Evolutionary conservation across 139 green algal species (phyloP), one percentile per base, ranked within the genome.

Genomic region (Closterium sp.): DNA sequence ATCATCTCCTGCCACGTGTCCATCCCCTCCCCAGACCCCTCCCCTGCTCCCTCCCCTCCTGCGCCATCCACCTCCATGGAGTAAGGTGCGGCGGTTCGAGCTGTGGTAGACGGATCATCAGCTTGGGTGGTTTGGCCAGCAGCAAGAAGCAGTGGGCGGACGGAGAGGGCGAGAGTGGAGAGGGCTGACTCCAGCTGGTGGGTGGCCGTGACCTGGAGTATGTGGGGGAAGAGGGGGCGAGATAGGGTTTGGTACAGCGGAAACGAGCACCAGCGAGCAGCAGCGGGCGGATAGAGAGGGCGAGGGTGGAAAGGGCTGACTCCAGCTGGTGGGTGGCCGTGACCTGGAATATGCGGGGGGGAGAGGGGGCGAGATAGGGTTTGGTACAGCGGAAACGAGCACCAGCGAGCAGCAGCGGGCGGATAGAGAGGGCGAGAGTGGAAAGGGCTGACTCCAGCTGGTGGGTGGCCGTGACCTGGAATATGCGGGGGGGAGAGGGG

Each of bases 381-480:
- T n/a, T n/a, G n/a, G n/a, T n/a, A n/a, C n/a, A n/a, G n/a, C n/a
- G n/a, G n/a, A n/a, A n/a, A n/a, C n/a, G n/a, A n/a, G n/a, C 69
- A 85, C 97, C 83, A 33, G 94, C 94, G 21, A 98, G 91, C 90
- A 99, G 94, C 95, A 99, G 89, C 1, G 97, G 96, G 9, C 97
- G 93, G 34, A 97, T 92, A 87, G 96, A 98, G 32, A 96, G 89
- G 30, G 94, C 95, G 33, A 99, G 91, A 1, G 95, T 96, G 34
- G 94, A 85, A 33, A 97, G 95, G 21, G 94, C 93, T 0, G 92
- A 87, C 21, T 87, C 93, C 87, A 98, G 95, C 94, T 97, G 96
- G 90, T 97, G 95, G 2, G 95, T 95, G 33, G 95, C 96, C 0
- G 97, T 98, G 21, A 96, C 93, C 85, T 94, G 90, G 19, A 87